Evolutionary conservation across 257 asterid genomes (phyloP), one percentile per base, ranked within the genome.

Genomic region (Handroanthus guayacan): DNA sequence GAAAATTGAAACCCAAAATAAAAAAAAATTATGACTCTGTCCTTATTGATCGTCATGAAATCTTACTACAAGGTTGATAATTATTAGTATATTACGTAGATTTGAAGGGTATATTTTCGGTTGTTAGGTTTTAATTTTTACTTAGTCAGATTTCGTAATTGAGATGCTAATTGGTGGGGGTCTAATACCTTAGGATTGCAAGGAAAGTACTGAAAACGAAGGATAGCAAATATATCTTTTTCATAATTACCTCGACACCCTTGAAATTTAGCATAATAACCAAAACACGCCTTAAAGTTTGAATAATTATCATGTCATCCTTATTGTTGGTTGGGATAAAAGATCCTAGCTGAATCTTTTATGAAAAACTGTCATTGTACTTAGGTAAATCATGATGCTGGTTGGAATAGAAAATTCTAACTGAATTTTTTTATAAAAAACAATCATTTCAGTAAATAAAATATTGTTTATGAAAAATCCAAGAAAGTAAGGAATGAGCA

Each of bases 131-230:
- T 62, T n/a, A n/a, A 9, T 52, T 54, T 63, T 75, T 6, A 54
- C 44, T 56, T 52, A 20, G 74, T 75, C 57, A 36, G 48, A 57
- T 64, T 39, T 65, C 44, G 69, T 18, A 61, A 37, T 48, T 37
- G 63, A 69, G 54, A 63, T 75, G 44, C n/a, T 80, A 43, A 62
- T 62, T 68, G 80, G 62, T 69, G 41, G 54, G 16, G 61, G 50
- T 61, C 31, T 1, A 25, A 25, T 16, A 39, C 45, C 45, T 0
- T 48, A 3, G 36, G 16, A 38, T 2, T 1, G 34, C 12, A 69
- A 34, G 63, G 37, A 50, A 77, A 67, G 31, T 55, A 51, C 6
- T 3, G 84, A 81, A 76, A 81, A 71, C 10, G 78, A 81, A 48
- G 62, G 47, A 12, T 71, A 57, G 71, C 72, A 70, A 54, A 43